Evolutionary conservation across 208 protist species (phyloP), one percentile per base, ranked within the genome.

Genomic region (Wallacemonas sp.): DNA sequence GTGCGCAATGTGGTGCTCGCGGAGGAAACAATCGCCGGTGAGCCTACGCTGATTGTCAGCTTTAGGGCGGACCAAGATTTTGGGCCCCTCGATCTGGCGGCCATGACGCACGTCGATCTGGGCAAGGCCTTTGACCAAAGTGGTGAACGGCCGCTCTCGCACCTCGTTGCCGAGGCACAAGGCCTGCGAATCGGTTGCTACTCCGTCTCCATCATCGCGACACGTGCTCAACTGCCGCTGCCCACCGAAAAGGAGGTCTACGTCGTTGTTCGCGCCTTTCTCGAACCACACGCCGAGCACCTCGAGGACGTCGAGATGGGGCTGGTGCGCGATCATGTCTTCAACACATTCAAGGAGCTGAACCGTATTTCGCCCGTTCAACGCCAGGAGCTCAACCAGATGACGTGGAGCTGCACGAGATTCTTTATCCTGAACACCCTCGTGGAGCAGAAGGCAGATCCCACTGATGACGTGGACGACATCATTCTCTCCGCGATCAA

Each of bases 221-320:
- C 61, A 23, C 46, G 65, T 24, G 67, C 68, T 30, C 19, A 46
- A 17, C 24, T 33, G 30, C 38, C 19, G 19, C 17, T 80, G 38
- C 78, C 78, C 29, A 69, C 32, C 17, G 68, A 76, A 30, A 23
- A 32, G 12, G 68, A 79, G 39, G 70, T 80, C 23, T 84, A 74
- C 55, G 26, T 49, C 8, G 49, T 36, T n/a, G 66, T 84, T 19
- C n/a, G 47, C 43, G 19, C 52, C 1, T 71, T 66, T 36, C 49
- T 84, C 29, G 30, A 72, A 12, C 12, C 24, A 38, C 66, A 61
- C 23, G 56, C 34, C 19, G 73, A 78, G n/a, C 24, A 52, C 2
- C 58, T 78, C 2, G 6, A 24, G 6, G 55, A 47, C 4, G 30
- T 83, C 17, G 21, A 55, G 16, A 83, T 83, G 77, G 34, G 43